Evolutionary conservation across 2,329 filamentous ascomycete genomes (phyloP).

Genomic region (Nothophaeocryptopus gaeumannii): DNA sequence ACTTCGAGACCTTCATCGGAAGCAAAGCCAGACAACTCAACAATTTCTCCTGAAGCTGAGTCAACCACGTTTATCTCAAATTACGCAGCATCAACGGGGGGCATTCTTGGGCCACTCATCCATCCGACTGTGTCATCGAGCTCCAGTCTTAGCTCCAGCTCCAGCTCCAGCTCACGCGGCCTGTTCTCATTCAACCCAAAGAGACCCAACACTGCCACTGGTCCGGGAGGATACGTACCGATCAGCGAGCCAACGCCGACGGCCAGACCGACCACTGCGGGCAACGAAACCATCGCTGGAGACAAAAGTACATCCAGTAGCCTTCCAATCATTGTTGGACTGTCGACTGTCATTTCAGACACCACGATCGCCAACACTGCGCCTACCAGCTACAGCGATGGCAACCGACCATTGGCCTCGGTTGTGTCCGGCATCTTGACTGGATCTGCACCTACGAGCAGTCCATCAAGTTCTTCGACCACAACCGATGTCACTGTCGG

Average conservation of each 20-base stretch:
- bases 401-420: too few species aligned
- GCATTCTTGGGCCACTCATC: constrained; percentile 1
- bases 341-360: constrained; percentile 10
- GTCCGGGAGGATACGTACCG: constrained; percentile 6
- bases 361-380: too few species aligned
- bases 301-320: constrained; percentile 13
- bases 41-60: neutral
- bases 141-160: constrained; percentile 5
- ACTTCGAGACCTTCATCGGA: too few species aligned
- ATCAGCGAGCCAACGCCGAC: constrained; percentile 7
- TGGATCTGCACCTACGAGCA: too few species aligned
- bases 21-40: too few species aligned
- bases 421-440: too few species aligned
- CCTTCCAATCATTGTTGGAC: constrained; percentile 33
- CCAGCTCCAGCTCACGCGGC: constrained; percentile 1
- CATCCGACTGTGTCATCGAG: constrained; percentile 9
- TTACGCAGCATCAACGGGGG: constrained; percentile 1
- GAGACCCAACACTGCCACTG: constrained; percentile 5
- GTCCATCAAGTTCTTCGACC: too few species aligned
- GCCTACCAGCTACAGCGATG: too few species aligned
- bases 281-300: constrained; percentile 6
- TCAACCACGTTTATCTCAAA: constrained; percentile 1
- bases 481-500: too few species aligned
- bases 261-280: neutral
- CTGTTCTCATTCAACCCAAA: constrained; percentile 7